These are phyloP conservation scores for Davidsoniella neocaledoniae DNA, from an alignment of 2,329 filamentous ascomycete species.

Conservation along the genomic window DNA sequence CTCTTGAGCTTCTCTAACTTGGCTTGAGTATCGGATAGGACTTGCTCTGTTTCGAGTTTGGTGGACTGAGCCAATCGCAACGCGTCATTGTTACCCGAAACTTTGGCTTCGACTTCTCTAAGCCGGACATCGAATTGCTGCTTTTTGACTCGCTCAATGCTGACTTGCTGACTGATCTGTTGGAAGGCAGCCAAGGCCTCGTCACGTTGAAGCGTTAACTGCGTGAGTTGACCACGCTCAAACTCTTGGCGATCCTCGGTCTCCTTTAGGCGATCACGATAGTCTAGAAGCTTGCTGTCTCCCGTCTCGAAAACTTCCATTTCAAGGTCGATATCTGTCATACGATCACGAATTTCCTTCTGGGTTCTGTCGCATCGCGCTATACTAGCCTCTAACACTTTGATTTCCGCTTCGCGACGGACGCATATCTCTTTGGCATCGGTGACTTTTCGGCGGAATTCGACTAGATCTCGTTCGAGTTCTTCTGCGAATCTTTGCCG, in stretches of 20 bases:
- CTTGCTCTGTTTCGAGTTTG: slow-evolving; percentile 24
- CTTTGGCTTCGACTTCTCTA: background rate
- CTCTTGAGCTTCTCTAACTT: background rate
- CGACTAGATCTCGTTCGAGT: slow-evolving; percentile 35
- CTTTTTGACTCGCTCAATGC: background rate
- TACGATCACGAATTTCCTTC: slow-evolving; percentile 16
- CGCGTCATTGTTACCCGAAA: slow-evolving; percentile 21
- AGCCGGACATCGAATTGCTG: background rate
- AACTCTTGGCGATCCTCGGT: slow-evolving; percentile 27
- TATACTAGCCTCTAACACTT: slow-evolving; percentile 19
- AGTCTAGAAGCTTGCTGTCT: slow-evolving; percentile 45
- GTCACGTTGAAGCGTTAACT: too few relatives aligned
- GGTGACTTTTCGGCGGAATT: slow-evolving; percentile 32
- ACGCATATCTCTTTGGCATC: slow-evolving; percentile 31
- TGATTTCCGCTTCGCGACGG: slow-evolving; percentile 28
- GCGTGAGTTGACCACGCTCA: slow-evolving; percentile 33
- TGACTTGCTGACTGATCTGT: background rate
- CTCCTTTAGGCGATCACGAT: slow-evolving; percentile 41
- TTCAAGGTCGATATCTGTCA: slow-evolving; percentile 36
- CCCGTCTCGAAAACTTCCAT: slow-evolving; percentile 51
- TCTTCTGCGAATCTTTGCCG: slow-evolving; percentile 34
- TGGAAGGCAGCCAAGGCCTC: too few relatives aligned
- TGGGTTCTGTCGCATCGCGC: slow-evolving; percentile 18
- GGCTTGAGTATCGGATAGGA: slow-evolving; percentile 22
- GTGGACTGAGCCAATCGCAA: slow-evolving; percentile 15